Base-by-base conservation (phyloP, 768 basidiomycete genomes). In the Mycena olivaceomarginata region DNA sequence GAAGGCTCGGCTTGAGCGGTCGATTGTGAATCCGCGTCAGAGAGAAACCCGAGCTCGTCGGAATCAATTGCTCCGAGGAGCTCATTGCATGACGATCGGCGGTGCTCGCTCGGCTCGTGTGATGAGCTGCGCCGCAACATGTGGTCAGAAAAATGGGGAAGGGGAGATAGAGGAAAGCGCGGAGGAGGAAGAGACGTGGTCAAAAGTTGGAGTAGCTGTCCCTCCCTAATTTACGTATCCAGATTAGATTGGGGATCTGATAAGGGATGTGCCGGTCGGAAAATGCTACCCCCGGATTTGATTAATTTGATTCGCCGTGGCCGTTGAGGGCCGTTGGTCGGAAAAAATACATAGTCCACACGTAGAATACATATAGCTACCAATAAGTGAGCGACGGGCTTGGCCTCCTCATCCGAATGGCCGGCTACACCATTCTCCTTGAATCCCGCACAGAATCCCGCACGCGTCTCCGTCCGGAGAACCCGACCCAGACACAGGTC, bases 401-500 rank as follows among this genome's bases (percentile, higher is more conserved):
- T 31, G 3, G 31, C 31, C 3, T 25, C 31, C 31, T 31, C 31
- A 3, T 31, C 31, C 3, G 31, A 31, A n/a, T n/a, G 41, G 25
- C n/a, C 31, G 9, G 66, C 63, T 72, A 90, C 20, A 86, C 87
- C 69, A 88, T 81, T 77, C 88, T 87, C 81, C 84, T 82, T 53
- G 88, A 89, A 82, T 86, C 89, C 79, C 85, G 84, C 77, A 78
- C 76, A 31, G 88, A 89, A 82, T 86, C 89, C 78, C 86, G 84
- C 77, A 75, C 76, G 39, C 56, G 53, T 62, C 46, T 69, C 60
- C 62, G 66, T 39, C 70, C 59, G 43, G 65, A 57, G 40, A 53
- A 71, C 59, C 69, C 77, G 15, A 70, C 79, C 88, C 88, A 89
- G 60, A 88, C 63, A 75, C 91, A 89, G 15, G 94, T 94, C 43